phyloP scores from a whole-genome alignment of 257 asterid species.

The Solanum neorickii region DNA sequence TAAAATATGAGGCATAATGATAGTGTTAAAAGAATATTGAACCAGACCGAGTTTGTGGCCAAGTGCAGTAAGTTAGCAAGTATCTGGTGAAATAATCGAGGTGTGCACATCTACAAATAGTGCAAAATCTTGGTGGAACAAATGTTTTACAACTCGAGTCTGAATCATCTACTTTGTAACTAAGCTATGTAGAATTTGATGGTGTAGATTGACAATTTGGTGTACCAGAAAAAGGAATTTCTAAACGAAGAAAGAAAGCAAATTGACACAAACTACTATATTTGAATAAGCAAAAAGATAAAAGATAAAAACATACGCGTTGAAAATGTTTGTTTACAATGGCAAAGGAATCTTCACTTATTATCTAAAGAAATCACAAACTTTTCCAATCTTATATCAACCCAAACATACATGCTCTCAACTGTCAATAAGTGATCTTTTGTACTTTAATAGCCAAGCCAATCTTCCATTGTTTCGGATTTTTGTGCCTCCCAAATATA shows the following conservation, averaged over 20 bases:
- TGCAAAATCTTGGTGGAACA: neutral
- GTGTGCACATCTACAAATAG: neutral
- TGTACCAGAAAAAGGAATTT: neutral
- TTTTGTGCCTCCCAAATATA: neutral
- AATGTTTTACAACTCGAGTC: neutral
- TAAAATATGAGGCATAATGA: neutral
- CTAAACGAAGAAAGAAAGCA: neutral
- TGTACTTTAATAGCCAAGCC: neutral
- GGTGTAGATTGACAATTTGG: neutral
- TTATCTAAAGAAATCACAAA: neutral
- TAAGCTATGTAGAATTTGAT: neutral
- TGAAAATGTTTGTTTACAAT: neutral
- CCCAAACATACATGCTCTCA: neutral
- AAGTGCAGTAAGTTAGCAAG: neutral
- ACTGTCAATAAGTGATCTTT: neutral
- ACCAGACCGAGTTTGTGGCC: neutral
- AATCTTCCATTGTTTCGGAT: neutral
- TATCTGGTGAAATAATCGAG: neutral
- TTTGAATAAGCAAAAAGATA: neutral
- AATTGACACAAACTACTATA: neutral
- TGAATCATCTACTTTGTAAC: neutral
- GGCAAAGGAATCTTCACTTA: neutral
- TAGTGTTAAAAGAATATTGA: neutral
- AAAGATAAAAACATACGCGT: neutral
- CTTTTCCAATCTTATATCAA: neutral